Percentiles rank a stretch among this genome's conserved stretches.
These are phyloP conservation scores for Stephanodiscus minutulus DNA, from an alignment of 108 stramenopile genomes.

Conservation along the genomic window DNA sequence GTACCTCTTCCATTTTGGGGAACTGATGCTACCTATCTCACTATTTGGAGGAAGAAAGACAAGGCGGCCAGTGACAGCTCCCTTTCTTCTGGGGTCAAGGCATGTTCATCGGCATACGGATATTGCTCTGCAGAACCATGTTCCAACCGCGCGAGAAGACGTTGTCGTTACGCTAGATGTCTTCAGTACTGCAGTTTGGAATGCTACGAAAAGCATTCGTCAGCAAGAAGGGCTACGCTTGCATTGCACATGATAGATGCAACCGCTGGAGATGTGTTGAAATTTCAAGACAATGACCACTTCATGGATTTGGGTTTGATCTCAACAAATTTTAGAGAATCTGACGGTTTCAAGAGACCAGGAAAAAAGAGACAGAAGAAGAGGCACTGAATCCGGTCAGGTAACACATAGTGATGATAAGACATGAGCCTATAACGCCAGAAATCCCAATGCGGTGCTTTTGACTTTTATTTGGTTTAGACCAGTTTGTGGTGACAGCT, in stretches of 20 bases:
- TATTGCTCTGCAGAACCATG: slow-evolving; percentile 31
- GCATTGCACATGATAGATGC: slow-evolving; percentile 37
- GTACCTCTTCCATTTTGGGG: slow-evolving; percentile 41
- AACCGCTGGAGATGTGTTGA: background rate
- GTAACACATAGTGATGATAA: background rate
- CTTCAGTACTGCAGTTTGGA: slow-evolving; percentile 39
- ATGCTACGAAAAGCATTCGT: slow-evolving; percentile 20
- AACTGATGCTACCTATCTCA: slow-evolving; percentile 49
- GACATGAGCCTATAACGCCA: background rate
- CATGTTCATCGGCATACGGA: slow-evolving; percentile 30
- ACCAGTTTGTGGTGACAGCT: too few relatives aligned
- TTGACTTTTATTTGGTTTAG: too few relatives aligned
- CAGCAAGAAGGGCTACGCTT: slow-evolving; percentile 23
- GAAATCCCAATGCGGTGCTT: too few relatives aligned
- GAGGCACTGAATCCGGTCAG: slow-evolving; percentile 1
- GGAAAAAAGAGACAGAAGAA: slow-evolving; percentile 14
- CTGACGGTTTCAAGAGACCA: background rate
- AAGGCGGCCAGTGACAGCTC: background rate
- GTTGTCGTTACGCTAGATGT: slow-evolving; percentile 42
- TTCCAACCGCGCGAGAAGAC: slow-evolving; percentile 19
- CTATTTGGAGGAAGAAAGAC: slow-evolving; percentile 38
- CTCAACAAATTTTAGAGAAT: background rate
- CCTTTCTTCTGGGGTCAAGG: background rate
- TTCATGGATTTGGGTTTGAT: slow-evolving; percentile 24
- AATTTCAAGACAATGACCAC: slow-evolving; percentile 21